A percentile compares a stretch with the other conserved stretches of the same genome.
Conservation (phyloP, 345 rosid species). For the Litchi chinensis region DNA sequence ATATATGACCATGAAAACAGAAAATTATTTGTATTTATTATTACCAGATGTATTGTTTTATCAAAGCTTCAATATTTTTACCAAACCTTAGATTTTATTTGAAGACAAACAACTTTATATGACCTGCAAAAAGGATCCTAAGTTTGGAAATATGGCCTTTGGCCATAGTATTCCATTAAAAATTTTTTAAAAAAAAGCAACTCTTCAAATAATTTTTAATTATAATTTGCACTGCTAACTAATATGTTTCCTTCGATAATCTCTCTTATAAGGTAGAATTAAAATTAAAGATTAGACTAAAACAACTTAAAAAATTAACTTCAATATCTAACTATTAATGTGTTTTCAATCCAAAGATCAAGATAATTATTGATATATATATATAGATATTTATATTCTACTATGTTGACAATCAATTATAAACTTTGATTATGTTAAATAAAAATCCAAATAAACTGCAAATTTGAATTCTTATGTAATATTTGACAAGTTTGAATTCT, state of each 20-base stretch:
- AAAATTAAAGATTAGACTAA: no score
- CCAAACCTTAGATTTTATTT: neutral
- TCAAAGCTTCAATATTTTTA: neutral
- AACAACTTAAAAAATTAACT: no score
- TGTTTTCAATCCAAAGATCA: no score
- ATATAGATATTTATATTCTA: no score
- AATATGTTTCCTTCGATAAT: neutral
- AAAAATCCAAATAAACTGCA: neutral
- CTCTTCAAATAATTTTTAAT: no score
- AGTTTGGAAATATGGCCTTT: neutral
- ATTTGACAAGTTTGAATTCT: no score
- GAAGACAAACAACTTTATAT: neutral
- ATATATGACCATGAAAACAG: neutral
- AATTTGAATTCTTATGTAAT: no score
- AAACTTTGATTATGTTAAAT: no score
- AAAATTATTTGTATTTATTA: neutral
- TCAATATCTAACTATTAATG: no score
- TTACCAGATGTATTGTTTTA: neutral
- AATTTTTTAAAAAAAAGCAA: neutral
- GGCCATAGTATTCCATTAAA: neutral
- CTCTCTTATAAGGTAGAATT: neutral
- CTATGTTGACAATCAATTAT: neutral
- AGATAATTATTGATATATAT: no score
- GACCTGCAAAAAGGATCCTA: neutral
- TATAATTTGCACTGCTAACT: no score